Evolutionary conservation across 768 basidiomycete genomes (phyloP).

Genomic region (Filobasidium floriforme): DNA sequence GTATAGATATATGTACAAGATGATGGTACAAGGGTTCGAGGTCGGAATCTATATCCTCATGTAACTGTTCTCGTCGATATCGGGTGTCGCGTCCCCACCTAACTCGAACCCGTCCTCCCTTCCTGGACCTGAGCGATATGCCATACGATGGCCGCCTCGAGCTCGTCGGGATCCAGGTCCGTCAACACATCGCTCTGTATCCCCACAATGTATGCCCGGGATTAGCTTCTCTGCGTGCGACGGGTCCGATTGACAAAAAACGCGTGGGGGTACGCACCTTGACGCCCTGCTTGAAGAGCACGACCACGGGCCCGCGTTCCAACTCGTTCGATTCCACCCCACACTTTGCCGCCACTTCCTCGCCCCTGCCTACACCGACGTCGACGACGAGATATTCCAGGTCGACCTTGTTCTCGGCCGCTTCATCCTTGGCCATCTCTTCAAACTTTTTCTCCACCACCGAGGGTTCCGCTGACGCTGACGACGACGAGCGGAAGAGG

Average conservation of each 20-base stretch:
- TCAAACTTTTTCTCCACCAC: slow-evolving; percentile 69
- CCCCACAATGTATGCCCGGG: background rate
- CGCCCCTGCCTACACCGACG: slow-evolving; percentile 60
- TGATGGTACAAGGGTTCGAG: no score
- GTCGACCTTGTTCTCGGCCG: slow-evolving; percentile 44
- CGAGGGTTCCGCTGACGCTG: slow-evolving; percentile 77
- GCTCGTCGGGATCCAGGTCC: background rate
- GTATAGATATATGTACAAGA: no score
- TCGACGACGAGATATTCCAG: slow-evolving; percentile 81
- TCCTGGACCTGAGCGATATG: slow-evolving; percentile 9
- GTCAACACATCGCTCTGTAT: background rate
- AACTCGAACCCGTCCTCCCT: background rate
- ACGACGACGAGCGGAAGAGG: slow-evolving; percentile 72
- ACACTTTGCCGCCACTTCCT: slow-evolving; percentile 57
- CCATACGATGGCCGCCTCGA: slow-evolving; percentile 2
- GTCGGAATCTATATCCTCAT: no score
- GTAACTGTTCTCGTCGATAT: no score
- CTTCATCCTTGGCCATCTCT: slow-evolving; percentile 48
- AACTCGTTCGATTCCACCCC: slow-evolving; percentile 55
- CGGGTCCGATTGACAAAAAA: background rate
- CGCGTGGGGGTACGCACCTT: slow-evolving; percentile 25
- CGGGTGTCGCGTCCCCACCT: no score
- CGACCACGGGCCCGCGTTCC: slow-evolving; percentile 70
- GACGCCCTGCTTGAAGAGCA: slow-evolving; percentile 67
- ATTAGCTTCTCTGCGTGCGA: background rate